Evolutionary conservation across 2,329 filamentous ascomycete species (phyloP), one percentile per base, ranked within the genome.

Genomic region (Fusarium poae): DNA sequence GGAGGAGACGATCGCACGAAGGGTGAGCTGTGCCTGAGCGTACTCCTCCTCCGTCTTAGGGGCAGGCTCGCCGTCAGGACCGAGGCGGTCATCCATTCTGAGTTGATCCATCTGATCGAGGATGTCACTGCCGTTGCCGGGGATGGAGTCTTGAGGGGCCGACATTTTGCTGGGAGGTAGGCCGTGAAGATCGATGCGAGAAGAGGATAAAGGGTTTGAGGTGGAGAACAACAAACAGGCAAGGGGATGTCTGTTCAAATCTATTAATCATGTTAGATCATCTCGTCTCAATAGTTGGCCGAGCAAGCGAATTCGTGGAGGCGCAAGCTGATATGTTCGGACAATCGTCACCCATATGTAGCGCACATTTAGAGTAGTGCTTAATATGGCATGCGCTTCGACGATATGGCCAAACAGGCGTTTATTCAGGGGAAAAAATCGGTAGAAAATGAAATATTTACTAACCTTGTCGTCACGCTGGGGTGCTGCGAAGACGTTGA

Each of bases 1-100:
- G 80, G 96, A 97, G 34, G 96, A 97, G 72, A 99, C 96, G 79
- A 99, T 97, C 74, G 96, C 96, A 79, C 96, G 92, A 69, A 99
- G 89, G 66, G 96, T 99, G 76, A 99, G 86, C 82, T 97, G 92
- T 53, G 94, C 90, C 79, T 94, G 89, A 52, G 93, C 94, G 78
- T 99, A 99, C 81, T 99, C 96, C 79, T 98, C 94, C 75, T 99
- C 96, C 62, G 95, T 97, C 84, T 95, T 96, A 75, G 93, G 95
- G 64, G 88, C 87, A 67, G 88, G 87, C 74, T 95, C 93, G 72
- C 92, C 92, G 73, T 96, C 92, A 50, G 89, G 88, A 48, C 89
- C 90, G 55, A 91, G 83, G 67, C 87, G 85, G 60, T 92, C 90
- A 54, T 86, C 85, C 71, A 92, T 79, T 78, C 89, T 89, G 67